These are phyloP conservation scores for Amanita subjunquillea DNA, from an alignment of 768 basidiomycete genomes.

Conservation along the genomic window DNA sequence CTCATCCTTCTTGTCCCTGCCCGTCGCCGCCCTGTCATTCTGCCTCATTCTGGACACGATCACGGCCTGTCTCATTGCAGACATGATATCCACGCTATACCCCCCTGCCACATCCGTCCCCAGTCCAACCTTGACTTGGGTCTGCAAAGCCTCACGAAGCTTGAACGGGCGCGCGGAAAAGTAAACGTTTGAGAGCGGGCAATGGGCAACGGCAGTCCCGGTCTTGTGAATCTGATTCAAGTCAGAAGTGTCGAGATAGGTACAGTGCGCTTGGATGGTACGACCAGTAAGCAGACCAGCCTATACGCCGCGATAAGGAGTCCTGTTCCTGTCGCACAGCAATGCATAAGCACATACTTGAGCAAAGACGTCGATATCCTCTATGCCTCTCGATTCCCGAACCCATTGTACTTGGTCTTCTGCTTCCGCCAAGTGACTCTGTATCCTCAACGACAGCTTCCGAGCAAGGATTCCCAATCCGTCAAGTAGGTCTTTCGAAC, in stretches of 20 bases:
- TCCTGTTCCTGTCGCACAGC: not conserved
- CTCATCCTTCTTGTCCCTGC: slow-evolving; percentile 1
- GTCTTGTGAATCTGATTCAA: slow-evolving; percentile 36
- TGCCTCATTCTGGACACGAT: slow-evolving; percentile 61
- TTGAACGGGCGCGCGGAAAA: slow-evolving; percentile 67
- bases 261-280: slow-evolving; percentile 85
- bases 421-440: slow-evolving; percentile 80
- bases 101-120: slow-evolving; percentile 86
- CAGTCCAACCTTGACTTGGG: slow-evolving; percentile 61
- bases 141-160: slow-evolving; percentile 58
- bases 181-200: slow-evolving; percentile 84
- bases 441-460: slow-evolving; percentile 40
- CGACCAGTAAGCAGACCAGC: slow-evolving; percentile 46
- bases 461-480: slow-evolving; percentile 50
- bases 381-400: slow-evolving; percentile 39
- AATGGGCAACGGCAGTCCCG: slow-evolving; percentile 70
- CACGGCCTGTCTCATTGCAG: slow-evolving; percentile 73
- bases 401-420: slow-evolving; percentile 72
- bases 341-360: slow-evolving; percentile 28
- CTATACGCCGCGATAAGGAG: slow-evolving; percentile 24
- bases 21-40: slow-evolving; percentile 26
- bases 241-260: slow-evolving; percentile 50
- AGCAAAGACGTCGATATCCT: slow-evolving; percentile 73
- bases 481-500: slow-evolving; percentile 57
- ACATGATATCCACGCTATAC: slow-evolving; percentile 71